Percentiles rank a stretch among this genome's conserved stretches.
Evolutionary conservation across 2,329 filamentous ascomycete genomes (phyloP).

Genomic region (Aspergillus novoparasiticus): DNA sequence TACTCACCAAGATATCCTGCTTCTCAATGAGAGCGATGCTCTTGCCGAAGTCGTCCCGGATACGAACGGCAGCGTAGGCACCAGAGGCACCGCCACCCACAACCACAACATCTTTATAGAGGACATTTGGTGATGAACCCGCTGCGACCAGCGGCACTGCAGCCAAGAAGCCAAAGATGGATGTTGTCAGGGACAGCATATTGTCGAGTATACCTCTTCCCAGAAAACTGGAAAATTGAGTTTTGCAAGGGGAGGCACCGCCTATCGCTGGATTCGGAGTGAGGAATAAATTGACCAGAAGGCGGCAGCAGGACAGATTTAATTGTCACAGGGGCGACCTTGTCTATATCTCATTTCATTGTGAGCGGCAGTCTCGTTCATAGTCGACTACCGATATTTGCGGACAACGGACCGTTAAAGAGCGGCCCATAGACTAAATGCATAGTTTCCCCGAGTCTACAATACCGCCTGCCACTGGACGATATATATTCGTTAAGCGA

Average conservation of each 20-base stretch:
- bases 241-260: no score
- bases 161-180: conserved; percentile 6
- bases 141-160: conserved; percentile 10
- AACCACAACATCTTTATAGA: conserved; percentile 25
- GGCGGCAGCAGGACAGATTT: not conserved
- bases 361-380: not conserved
- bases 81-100: conserved; percentile 28
- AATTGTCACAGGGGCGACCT: not conserved
- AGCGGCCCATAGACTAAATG: not conserved
- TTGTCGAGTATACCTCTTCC: not conserved
- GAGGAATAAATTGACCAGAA: not conserved
- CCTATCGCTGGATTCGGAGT: not conserved
- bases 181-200: not conserved
- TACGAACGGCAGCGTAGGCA: conserved; percentile 27
- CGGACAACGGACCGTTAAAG: not conserved
- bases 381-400: not conserved
- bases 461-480: not conserved
- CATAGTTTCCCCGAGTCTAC: not conserved
- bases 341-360: not conserved
- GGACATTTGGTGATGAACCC: conserved; percentile 4
- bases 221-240: not conserved
- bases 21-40: conserved; percentile 27
- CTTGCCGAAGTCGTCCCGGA: conserved; percentile 24
- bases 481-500: not conserved
- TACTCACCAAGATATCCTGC: conserved; percentile 20